A percentile compares a stretch with the other conserved stretches of the same genome.
These are phyloP conservation scores for Rhodotorula sp. DNA, from an alignment of 1,284 basidiomycete genomes.

Conservation along the genomic window DNA sequence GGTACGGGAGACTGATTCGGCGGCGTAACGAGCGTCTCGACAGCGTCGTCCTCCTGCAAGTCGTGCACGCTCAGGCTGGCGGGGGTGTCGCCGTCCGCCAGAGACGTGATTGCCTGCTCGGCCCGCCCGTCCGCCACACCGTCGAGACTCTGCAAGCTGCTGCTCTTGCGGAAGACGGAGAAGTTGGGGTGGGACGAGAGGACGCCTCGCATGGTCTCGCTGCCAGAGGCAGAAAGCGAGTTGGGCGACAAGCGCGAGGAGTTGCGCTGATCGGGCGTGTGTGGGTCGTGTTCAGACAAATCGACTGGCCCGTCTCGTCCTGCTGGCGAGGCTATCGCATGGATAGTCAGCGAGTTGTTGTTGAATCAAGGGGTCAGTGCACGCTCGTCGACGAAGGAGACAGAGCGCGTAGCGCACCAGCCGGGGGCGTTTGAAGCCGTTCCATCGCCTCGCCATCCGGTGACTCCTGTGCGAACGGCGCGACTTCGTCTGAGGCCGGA, in stretches of 20 bases:
- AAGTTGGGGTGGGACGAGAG: conserved; percentile 37
- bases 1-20: background rate
- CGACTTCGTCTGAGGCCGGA: too few relatives aligned
- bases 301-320: background rate
- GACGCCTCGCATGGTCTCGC: conserved; percentile 23
- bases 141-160: conserved; percentile 3
- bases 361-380: conserved; percentile 4
- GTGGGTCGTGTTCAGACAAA: background rate
- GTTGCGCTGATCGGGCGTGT: conserved; percentile 4
- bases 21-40: conserved; percentile 27
- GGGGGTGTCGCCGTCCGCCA: background rate
- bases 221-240: conserved; percentile 24
- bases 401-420: too few relatives aligned
- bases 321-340: too few relatives aligned
- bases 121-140: background rate
- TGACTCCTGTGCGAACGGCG: too few relatives aligned
- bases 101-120: background rate
- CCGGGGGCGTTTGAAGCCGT: too few relatives aligned
- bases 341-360: background rate
- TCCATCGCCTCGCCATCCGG: too few relatives aligned
- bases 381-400: too few relatives aligned
- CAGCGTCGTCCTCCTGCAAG: background rate
- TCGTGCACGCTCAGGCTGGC: conserved; percentile 1
- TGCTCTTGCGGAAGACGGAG: conserved; percentile 39
- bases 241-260: conserved; percentile 9